Percentiles rank a stretch among this genome's conserved stretches.
phyloP scores from a whole-genome alignment of 192 early-diverging fungal species.

The Backusella mclennaniae region DNA sequence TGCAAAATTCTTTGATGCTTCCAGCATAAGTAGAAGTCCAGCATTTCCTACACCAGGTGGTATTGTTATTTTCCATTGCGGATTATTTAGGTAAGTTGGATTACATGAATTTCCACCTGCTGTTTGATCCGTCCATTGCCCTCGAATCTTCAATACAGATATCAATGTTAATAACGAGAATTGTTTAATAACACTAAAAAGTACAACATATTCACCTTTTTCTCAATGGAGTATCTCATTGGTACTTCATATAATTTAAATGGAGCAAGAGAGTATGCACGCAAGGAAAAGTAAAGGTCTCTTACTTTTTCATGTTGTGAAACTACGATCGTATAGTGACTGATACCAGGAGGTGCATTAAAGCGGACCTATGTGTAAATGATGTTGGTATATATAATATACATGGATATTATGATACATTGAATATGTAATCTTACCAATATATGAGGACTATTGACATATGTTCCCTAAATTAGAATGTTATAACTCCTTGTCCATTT shows the following conservation, averaged over 20 bases:
- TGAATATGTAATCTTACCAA: slow-evolving; percentile 46
- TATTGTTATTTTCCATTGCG: slow-evolving; percentile 71
- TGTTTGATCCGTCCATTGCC: slow-evolving; percentile 71
- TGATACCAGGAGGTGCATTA: slow-evolving; percentile 54
- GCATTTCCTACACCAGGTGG: slow-evolving; percentile 8
- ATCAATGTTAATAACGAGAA: not conserved
- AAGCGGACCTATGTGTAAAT: slow-evolving; percentile 54
- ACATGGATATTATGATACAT: not conserved
- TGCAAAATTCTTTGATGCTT: slow-evolving; percentile 61
- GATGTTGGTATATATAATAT: not conserved
- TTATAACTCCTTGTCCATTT: not conserved
- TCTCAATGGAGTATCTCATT: slow-evolving; percentile 51
- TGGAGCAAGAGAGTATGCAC: slow-evolving; percentile 63
- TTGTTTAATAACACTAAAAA: not conserved
- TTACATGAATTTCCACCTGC: slow-evolving; percentile 76
- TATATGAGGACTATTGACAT: slow-evolving; percentile 87
- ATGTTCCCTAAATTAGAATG: slow-evolving; percentile 63
- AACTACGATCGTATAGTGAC: slow-evolving; percentile 73
- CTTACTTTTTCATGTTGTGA: slow-evolving; percentile 74
- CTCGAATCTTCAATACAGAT: slow-evolving; percentile 40
- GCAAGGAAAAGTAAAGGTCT: slow-evolving; percentile 74
- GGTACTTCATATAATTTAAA: slow-evolving; percentile 65
- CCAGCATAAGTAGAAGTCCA: slow-evolving; percentile 58
- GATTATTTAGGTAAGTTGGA: slow-evolving; percentile 73
- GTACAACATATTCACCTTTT: slow-evolving; percentile 41